phyloP scores from a whole-genome alignment of 2,329 filamentous ascomycete genomes.

The Cladophialophora psammophila region DNA sequence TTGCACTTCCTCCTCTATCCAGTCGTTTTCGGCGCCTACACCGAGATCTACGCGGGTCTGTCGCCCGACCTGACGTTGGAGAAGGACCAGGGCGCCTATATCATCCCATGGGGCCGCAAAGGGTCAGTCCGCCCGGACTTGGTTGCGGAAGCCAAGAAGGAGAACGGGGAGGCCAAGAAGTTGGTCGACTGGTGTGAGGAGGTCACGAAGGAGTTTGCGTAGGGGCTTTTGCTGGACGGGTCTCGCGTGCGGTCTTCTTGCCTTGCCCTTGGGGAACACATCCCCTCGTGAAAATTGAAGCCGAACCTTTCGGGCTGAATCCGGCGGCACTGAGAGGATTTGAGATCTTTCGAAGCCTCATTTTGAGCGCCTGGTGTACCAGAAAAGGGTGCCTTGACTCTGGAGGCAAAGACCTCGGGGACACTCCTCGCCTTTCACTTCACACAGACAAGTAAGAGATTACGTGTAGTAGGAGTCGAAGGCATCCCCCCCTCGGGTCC shows the following conservation, averaged over 20 bases:
- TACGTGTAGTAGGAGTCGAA: too few species aligned
- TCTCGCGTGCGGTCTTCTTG: too few species aligned
- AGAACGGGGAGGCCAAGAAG: conserved; percentile 25
- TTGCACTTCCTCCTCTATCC: conserved; percentile 39
- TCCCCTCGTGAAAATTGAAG: too few species aligned
- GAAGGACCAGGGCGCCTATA: conserved; percentile 45
- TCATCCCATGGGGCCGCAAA: conserved; percentile 58
- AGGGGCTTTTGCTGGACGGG: neutral
- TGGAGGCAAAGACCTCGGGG: too few species aligned
- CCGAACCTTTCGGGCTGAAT: neutral
- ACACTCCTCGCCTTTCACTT: too few species aligned
- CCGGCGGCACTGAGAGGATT: too few species aligned
- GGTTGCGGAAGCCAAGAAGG: conserved; percentile 21
- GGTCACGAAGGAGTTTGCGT: conserved; percentile 31
- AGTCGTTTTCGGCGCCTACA: conserved; percentile 55
- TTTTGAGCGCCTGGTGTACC: too few species aligned
- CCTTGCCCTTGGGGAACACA: neutral
- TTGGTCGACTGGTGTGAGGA: conserved; percentile 36
- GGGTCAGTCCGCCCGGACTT: conserved; percentile 20
- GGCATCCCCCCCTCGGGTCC: too few species aligned
- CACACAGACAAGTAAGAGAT: too few species aligned
- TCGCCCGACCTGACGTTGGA: conserved; percentile 50
- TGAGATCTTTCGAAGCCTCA: too few species aligned
- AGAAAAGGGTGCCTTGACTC: too few species aligned
- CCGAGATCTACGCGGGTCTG: conserved; percentile 57